Evolutionary conservation across 352 stramenopile species (phyloP).

Genomic region (Phytophthora pisi): DNA sequence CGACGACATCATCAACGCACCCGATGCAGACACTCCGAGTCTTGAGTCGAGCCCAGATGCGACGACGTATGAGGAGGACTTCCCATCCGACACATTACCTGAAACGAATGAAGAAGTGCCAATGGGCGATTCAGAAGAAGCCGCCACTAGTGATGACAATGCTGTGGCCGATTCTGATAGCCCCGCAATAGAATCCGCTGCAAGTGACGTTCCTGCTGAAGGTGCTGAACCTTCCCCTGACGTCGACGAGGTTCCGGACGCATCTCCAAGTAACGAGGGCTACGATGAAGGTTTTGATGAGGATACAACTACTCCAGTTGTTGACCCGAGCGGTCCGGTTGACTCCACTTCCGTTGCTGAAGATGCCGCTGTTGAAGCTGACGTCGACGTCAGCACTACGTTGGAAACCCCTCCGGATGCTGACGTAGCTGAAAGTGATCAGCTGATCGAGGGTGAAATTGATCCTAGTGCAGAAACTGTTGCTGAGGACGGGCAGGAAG

Average conservation of each 20-base stretch:
- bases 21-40: constrained; percentile 1
- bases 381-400: not conserved
- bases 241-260: not conserved
- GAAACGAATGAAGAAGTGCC: constrained; percentile 6
- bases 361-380: not conserved
- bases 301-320: constrained; percentile 14
- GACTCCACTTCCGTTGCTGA: not conserved
- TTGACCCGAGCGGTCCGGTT: constrained; percentile 3
- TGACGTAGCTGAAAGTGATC: not conserved
- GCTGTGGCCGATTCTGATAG: not conserved
- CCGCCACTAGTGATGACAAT: not conserved
- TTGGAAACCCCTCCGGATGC: not conserved
- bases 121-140: not conserved
- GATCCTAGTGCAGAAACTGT: not conserved
- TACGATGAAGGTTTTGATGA: constrained; percentile 43
- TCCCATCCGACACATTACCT: constrained; percentile 5
- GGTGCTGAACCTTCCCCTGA: not conserved
- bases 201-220: not conserved
- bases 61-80: constrained; percentile 21
- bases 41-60: constrained; percentile 4
- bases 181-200: constrained; percentile 1
- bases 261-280: constrained; percentile 15
- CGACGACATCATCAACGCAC: not conserved
- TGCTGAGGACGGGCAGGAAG: not conserved
- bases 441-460: constrained; percentile 2